Evolutionary conservation across 2,329 filamentous ascomycete species (phyloP), one percentile per base, ranked within the genome.

Genomic region (Diaporthe nobilis): DNA sequence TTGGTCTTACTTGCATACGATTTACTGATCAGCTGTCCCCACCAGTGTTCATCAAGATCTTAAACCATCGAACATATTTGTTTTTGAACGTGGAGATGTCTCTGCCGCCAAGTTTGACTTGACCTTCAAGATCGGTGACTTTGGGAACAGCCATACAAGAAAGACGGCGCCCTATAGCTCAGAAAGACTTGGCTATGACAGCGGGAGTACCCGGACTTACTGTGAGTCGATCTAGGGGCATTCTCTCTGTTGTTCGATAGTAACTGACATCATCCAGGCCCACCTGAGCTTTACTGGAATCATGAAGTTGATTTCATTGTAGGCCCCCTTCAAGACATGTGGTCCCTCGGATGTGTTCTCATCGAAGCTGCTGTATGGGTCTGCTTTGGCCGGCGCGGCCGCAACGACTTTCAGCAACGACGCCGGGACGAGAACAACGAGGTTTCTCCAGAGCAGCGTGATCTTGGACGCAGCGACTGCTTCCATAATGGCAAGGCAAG

Each of bases 31-130:
- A 34, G 17, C 1, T 57, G 17, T 10, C 31, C 17, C 12, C 9
- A 34, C 17, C 10, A 71, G 68, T 25, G 68, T 72, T 22, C 55
- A 72, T 57, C 70, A 72, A 28, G 70, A 72, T 3, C 0, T 72
- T 9, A 72, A 72, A n/a, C 70, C 70, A 2, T 72, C 70, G 3
- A 72, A 72, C n/a, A 72, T 72, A 0, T 51, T 72, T 20, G 31
- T 60, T 28, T 57, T 49, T 9, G 47, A 8, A 0, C 15, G 22
- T 7, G 28, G 15, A 12, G 1, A 49, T 6, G 13, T 0, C 22
- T 25, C 17, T 28, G 0, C 28, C 0, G 15, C 31, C 1, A 3
- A 47, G 0, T 31, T 20, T 13, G 44, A 51, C 17, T 22, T 34
- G 47, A 34, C 12, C 9, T 28, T 72, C 20, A 72, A 72, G 4